Conservation (phyloP, 768 basidiomycete species). For the Coprinopsis cinerea region DNA sequence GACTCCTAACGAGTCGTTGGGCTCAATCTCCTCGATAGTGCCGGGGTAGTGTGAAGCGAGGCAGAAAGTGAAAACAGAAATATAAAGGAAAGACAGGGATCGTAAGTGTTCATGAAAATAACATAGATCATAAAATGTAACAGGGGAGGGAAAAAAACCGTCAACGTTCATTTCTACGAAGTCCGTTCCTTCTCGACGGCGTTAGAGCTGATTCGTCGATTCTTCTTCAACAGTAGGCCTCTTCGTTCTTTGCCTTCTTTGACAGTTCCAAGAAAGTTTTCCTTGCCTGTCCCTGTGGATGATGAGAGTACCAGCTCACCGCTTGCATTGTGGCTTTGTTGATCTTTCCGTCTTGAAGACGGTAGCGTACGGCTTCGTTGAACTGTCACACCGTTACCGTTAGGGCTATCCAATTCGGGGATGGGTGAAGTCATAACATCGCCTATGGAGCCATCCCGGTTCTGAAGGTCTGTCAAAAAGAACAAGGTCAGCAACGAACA, state of each 20-base stretch:
- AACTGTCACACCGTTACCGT: neutral
- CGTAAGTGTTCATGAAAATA: neutral
- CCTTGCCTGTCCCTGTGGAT: conserved; percentile 3
- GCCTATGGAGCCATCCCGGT: neutral
- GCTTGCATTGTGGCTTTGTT: conserved; percentile 9
- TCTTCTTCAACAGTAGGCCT: conserved; percentile 13
- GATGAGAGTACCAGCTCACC: neutral
- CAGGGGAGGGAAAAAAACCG: neutral
- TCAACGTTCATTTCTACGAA: conserved; percentile 2
- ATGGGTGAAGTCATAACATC: neutral
- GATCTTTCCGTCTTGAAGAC: conserved; percentile 28
- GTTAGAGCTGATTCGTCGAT: conserved; percentile 9
- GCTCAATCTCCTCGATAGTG: too few species aligned
- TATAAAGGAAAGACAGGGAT: neutral
- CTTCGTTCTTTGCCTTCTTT: conserved; percentile 7
- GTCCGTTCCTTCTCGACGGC: conserved; percentile 10
- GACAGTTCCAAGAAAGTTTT: conserved; percentile 2
- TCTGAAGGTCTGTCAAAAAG: conserved; percentile 19
- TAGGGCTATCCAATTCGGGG: neutral
- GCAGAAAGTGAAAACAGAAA: neutral
- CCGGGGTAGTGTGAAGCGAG: too few species aligned
- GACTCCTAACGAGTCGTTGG: too few species aligned
- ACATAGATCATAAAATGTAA: neutral
- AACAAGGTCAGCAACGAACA: neutral
- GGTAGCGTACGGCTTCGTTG: conserved; percentile 4